These are phyloP conservation scores for Hansenula lynferdii DNA, from an alignment of 1,139 yeast genomes.

Conservation along the genomic window DNA sequence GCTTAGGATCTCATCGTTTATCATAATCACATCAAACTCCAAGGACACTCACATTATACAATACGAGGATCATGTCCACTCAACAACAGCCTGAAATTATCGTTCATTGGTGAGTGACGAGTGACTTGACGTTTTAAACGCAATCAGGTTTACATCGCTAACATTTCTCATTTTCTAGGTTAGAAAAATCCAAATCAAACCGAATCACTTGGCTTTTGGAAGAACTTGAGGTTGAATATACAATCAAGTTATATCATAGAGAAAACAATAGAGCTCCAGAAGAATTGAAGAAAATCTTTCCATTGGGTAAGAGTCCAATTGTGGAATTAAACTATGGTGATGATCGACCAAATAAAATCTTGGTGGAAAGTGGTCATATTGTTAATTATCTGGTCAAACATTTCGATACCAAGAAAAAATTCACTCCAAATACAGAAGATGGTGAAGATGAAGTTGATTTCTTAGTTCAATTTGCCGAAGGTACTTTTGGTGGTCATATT, in stretches of 20 bases:
- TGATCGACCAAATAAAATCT: constrained; percentile 17
- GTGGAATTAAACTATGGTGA: constrained; percentile 40
- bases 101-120: too few relatives aligned
- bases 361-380: constrained; percentile 52
- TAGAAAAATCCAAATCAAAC: constrained; percentile 49
- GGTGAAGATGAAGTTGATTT: constrained; percentile 34
- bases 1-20: too few relatives aligned
- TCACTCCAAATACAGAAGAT: constrained; percentile 32
- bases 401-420: constrained; percentile 34
- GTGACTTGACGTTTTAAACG: too few relatives aligned
- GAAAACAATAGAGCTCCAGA: constrained; percentile 33
- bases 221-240: constrained; percentile 46
- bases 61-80: too few relatives aligned
- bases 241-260: constrained; percentile 44
- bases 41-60: too few relatives aligned
- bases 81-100: too few relatives aligned
- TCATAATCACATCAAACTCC: too few relatives aligned
- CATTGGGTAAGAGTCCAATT: constrained; percentile 55
- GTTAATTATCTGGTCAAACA: constrained; percentile 36
- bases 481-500: constrained; percentile 46
- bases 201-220: constrained; percentile 55
- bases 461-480: constrained; percentile 53
- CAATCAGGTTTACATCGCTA: too few relatives aligned
- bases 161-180: too few relatives aligned
- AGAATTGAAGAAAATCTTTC: constrained; percentile 45